phyloP scores from a whole-genome alignment of 768 basidiomycete species.

The Kwoniella pini region DNA sequence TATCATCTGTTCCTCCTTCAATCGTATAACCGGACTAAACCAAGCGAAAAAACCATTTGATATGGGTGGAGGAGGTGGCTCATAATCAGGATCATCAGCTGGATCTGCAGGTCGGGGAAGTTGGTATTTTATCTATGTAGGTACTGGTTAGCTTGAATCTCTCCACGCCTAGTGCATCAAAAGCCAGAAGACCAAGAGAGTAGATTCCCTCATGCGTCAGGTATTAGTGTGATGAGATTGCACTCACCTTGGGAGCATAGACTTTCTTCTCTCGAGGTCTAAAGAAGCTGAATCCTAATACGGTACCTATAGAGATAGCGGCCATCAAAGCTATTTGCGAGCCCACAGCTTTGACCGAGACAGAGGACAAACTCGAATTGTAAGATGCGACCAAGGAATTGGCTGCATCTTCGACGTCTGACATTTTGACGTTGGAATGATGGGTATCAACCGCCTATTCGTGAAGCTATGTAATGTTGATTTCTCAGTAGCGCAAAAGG shows the following conservation, averaged over 20 bases:
- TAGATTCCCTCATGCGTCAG: too few relatives aligned
- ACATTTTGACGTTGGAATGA: slow-evolving; percentile 15
- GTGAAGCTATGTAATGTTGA: too few relatives aligned
- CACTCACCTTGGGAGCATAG: slow-evolving; percentile 76
- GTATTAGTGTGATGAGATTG: slow-evolving; percentile 4
- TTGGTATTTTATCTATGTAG: slow-evolving; percentile 69
- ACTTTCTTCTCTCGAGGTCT: slow-evolving; percentile 75
- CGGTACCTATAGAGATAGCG: slow-evolving; percentile 52
- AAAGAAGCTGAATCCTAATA: slow-evolving; percentile 70
- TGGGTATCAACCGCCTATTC: background rate
- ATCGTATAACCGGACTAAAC: slow-evolving; percentile 79
- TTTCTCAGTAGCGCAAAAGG: background rate
- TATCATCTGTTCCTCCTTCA: slow-evolving; percentile 84
- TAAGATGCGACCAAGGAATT: slow-evolving; percentile 46
- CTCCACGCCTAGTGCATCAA: too few relatives aligned
- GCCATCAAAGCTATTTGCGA: slow-evolving; percentile 56
- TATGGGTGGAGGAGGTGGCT: slow-evolving; percentile 62
- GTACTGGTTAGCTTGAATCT: too few relatives aligned
- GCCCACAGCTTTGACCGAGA: slow-evolving; percentile 54
- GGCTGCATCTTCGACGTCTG: slow-evolving; percentile 32
- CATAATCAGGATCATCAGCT: slow-evolving; percentile 49
- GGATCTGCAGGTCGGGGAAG: slow-evolving; percentile 30
- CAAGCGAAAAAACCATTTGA: slow-evolving; percentile 82
- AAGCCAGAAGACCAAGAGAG: too few relatives aligned
- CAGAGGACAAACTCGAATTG: slow-evolving; percentile 44